Evolutionary conservation across 2,329 filamentous ascomycete genomes (phyloP).

Genomic region (Ilyonectria sp.): DNA sequence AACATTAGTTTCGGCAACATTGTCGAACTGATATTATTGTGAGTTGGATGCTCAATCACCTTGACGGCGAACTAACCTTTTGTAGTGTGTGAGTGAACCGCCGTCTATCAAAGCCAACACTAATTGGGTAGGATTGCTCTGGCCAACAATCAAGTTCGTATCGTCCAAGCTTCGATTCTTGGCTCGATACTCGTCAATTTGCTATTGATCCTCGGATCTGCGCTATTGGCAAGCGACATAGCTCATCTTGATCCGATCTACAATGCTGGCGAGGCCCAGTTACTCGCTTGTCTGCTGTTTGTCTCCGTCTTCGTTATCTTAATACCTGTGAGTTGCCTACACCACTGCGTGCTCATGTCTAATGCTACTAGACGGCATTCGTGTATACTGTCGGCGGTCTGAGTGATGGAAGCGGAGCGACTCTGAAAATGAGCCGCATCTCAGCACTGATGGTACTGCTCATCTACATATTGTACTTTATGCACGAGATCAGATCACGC

Average conservation of each 20-base stretch:
- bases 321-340: slow-evolving; percentile 50
- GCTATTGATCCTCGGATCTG: slow-evolving; percentile 82
- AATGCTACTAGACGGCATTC: slow-evolving; percentile 57
- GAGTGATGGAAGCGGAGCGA: slow-evolving; percentile 69
- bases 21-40: slow-evolving; percentile 74
- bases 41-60: slow-evolving; percentile 33
- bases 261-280: slow-evolving; percentile 52
- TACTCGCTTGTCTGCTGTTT: slow-evolving; percentile 55
- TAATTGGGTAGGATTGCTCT: slow-evolving; percentile 62
- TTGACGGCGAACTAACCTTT: background rate
- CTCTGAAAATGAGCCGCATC: slow-evolving; percentile 81
- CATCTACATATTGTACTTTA: slow-evolving; percentile 80
- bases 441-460: slow-evolving; percentile 82
- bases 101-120: slow-evolving; percentile 32
- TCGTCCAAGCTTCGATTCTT: slow-evolving; percentile 84
- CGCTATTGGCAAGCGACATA: slow-evolving; percentile 78
- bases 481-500: slow-evolving; percentile 81
- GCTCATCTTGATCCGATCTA: slow-evolving; percentile 75
- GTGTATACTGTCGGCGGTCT: slow-evolving; percentile 68
- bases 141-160: slow-evolving; percentile 75
- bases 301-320: slow-evolving; percentile 58
- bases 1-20: slow-evolving; percentile 76
- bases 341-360: accelerated
- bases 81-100: background rate
- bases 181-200: slow-evolving; percentile 85